Percentiles rank a stretch among this genome's conserved stretches.
phyloP scores from a whole-genome alignment of 306 rosid genomes.

The Cucurbita ficifolia region DNA sequence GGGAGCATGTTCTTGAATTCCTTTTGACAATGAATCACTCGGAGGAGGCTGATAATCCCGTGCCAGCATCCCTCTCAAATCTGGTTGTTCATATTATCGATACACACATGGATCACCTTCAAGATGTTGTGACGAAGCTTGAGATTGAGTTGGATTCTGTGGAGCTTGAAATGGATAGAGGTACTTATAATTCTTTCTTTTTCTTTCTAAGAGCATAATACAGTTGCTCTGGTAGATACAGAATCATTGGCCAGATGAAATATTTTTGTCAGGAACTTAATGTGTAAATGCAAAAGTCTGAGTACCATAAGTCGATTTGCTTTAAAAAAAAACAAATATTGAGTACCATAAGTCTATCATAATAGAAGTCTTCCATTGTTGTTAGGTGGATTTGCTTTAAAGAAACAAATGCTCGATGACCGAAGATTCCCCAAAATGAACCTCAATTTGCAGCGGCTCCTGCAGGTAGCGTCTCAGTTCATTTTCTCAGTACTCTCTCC shows the following conservation, averaged over 20 bases:
- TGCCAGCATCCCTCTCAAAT: slow-evolving; percentile 70
- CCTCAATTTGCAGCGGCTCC: slow-evolving; percentile 81
- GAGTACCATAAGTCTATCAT: background rate
- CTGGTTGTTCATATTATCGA: slow-evolving; percentile 84
- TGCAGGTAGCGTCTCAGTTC: slow-evolving; percentile 49
- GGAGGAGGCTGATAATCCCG: slow-evolving; percentile 92
- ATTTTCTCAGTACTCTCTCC: background rate
- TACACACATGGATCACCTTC: slow-evolving; percentile 88
- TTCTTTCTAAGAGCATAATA: background rate
- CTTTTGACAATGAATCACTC: slow-evolving; percentile 93
- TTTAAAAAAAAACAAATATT: too few species aligned
- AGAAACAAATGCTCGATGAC: slow-evolving; percentile 95
- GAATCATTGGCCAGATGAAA: background rate
- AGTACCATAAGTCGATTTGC: background rate
- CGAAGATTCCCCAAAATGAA: slow-evolving; percentile 94
- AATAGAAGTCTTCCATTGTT: background rate
- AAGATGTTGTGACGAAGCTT: slow-evolving; percentile 78
- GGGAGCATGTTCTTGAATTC: slow-evolving; percentile 94
- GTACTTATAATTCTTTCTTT: slow-evolving; percentile 16
- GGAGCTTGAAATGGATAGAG: slow-evolving; percentile 84
- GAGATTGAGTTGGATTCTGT: slow-evolving; percentile 86
- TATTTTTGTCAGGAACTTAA: background rate
- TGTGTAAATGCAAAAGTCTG: background rate
- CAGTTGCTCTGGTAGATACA: background rate
- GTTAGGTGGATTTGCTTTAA: slow-evolving; percentile 69